Base-by-base conservation (phyloP, 805 yeast genomes). In the Myxozyma sirexii region DNA sequence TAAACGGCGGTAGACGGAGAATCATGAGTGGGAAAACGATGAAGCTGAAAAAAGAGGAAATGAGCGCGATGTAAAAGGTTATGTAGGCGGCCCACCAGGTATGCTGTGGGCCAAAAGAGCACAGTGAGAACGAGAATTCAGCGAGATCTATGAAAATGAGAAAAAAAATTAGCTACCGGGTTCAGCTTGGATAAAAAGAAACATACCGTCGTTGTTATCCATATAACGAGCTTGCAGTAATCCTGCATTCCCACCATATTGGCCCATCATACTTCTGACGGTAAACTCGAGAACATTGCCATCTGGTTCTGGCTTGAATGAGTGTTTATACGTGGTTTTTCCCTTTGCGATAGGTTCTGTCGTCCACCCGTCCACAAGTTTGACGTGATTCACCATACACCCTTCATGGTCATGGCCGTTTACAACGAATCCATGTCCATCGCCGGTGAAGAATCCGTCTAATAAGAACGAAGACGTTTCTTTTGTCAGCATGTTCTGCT, bases 341-440 rank as follows among this genome's bases (percentile, higher is more conserved):
- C 64, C 64, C n/a, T 23, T 27, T 15, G 51, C 31, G 5, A 56
- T 45, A 24, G 57, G 45, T 4, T 24, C 43, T 6, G 44, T 54
- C 12, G 21, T 24, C 61, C 64, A 57, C 12, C 37, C 49, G 17
- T 45, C 47, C n/a, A 26, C 31, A 19, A 41, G 56, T 15, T n/a
- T 33, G 7, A 21, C 24, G 29, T 61, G 65, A 23, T 29, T 35
- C 17, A 62, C 82, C 66, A 84, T 86, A 71, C 99, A 94, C 1
- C 99, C 99, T 65, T 86, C 92, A 70, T 94, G 99, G 70, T 94
- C 99, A 74, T 94, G 99, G 0, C 99, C 99, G 0, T 97, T 89
- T 43, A 93, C 75, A 2, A 94, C 84, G 8, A 93, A 78, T 26
- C 65, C 63, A 23, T 83, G 82, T 7, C 77, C 74, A 66, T 81